These are phyloP conservation scores for Talaromyces wortmannii DNA, from an alignment of 495 filamentous ascomycete species.

Conservation along the genomic window DNA sequence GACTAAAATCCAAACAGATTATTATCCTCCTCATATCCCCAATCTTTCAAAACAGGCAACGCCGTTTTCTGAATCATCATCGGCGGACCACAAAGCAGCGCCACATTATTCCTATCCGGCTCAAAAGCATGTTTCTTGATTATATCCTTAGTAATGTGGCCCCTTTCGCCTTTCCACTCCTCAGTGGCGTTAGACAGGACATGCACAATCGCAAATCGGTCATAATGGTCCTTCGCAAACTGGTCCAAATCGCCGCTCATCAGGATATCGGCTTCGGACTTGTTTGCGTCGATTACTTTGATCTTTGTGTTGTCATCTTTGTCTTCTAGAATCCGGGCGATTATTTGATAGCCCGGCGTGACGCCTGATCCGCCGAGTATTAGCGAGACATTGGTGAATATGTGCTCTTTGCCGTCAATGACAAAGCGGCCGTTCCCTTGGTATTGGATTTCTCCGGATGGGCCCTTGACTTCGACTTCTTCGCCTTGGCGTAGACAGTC, in stretches of 20 bases:
- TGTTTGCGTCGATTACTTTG: constrained; percentile 24
- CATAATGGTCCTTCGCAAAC: constrained; percentile 14
- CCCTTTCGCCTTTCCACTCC: constrained; percentile 21
- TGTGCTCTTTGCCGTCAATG: constrained; percentile 8
- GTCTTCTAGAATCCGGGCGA: constrained; percentile 14
- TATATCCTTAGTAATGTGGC: constrained; percentile 18
- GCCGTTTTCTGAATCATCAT: constrained; percentile 27
- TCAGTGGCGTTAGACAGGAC: constrained; percentile 21
- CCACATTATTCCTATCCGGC: constrained; percentile 14
- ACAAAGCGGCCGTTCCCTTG: constrained; percentile 16
- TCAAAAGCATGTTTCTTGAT: constrained; percentile 20
- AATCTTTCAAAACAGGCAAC: constrained; percentile 20
- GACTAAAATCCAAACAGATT: constrained; percentile 22
- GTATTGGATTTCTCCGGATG: constrained; percentile 35
- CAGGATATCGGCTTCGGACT: constrained; percentile 26
- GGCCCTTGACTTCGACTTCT: constrained; percentile 34
- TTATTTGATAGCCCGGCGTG: constrained; percentile 25
- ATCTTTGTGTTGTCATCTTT: constrained; percentile 15
- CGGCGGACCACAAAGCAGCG: constrained; percentile 25
- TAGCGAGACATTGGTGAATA: constrained; percentile 6
- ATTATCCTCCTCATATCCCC: constrained; percentile 19
- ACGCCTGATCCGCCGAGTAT: constrained; percentile 15
- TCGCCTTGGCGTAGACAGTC: constrained; percentile 26
- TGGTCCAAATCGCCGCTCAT: constrained; percentile 29
- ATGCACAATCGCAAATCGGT: constrained; percentile 23